These are phyloP conservation scores for Vitis labrusca DNA, from an alignment of 164 flowering plant species.

Conservation along the genomic window DNA sequence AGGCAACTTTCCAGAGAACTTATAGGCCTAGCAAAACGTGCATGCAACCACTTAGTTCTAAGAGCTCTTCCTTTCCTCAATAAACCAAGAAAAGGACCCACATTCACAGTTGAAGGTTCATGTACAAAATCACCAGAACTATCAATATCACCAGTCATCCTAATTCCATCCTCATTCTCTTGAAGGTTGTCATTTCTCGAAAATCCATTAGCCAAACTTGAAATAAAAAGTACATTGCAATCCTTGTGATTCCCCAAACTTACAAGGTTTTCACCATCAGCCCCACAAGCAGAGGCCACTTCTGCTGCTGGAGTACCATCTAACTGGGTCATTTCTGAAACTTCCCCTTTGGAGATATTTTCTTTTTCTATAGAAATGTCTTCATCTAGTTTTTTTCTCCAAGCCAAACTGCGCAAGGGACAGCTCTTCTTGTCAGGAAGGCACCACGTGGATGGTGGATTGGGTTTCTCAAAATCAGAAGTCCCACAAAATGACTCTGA, in stretches of 20 bases:
- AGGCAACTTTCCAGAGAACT: constrained; percentile 75
- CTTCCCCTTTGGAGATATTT: not conserved
- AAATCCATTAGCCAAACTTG: constrained; percentile 21
- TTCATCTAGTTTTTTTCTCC: constrained; percentile 15
- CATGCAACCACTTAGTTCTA: constrained; percentile 29
- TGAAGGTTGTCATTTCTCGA: constrained; percentile 5
- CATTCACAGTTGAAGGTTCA: constrained; percentile 19
- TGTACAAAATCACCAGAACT: constrained; percentile 12
- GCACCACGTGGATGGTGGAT: constrained; percentile 7
- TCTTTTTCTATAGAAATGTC: constrained; percentile 18
- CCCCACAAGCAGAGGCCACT: constrained; percentile 27
- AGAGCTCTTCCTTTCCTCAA: constrained; percentile 28
- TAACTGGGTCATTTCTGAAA: not conserved
- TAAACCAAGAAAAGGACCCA: constrained; percentile 18
- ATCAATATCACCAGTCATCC: constrained; percentile 13
- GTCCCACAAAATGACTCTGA: constrained; percentile 23
- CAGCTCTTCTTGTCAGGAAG: constrained; percentile 13
- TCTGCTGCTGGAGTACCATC: constrained; percentile 12
- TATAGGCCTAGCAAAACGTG: constrained; percentile 40
- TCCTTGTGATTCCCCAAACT: constrained; percentile 13
- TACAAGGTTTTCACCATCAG: constrained; percentile 17
- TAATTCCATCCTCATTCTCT: constrained; percentile 11
- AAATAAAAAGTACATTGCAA: constrained; percentile 20
- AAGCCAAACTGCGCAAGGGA: constrained; percentile 21
- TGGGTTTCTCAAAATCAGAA: constrained; percentile 20